phyloP scores from a whole-genome alignment of 1,284 basidiomycete genomes.

The Pseudozyma pruni region DNA sequence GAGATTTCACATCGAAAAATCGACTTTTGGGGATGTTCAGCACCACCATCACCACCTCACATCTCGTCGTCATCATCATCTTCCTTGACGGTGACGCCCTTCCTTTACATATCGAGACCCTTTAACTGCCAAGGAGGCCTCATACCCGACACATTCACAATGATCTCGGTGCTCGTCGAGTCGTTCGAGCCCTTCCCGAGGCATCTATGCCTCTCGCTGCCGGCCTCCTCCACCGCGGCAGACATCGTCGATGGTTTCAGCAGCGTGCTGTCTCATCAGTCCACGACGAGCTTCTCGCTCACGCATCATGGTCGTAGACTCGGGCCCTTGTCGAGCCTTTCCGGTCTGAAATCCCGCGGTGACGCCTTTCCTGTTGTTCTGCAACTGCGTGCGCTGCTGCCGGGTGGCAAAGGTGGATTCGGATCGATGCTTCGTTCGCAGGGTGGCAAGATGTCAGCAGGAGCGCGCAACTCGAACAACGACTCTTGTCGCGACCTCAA shows the following conservation, averaged over 20 bases:
- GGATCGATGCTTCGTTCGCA: slow-evolving; percentile 95
- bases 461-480: slow-evolving; percentile 74
- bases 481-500: slow-evolving; percentile 94
- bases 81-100: too few relatives aligned
- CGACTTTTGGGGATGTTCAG: slow-evolving; percentile 1
- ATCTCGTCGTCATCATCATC: neutral
- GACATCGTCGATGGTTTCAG: slow-evolving; percentile 38
- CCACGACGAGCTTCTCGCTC: slow-evolving; percentile 19
- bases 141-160: neutral
- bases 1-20: slow-evolving; percentile 3
- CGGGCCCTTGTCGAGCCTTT: neutral
- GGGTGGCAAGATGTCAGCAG: slow-evolving; percentile 93
- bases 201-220: slow-evolving; percentile 41
- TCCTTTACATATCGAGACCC: too few relatives aligned
- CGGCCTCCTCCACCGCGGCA: slow-evolving; percentile 27
- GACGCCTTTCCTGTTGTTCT: slow-evolving; percentile 33
- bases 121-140: neutral
- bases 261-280: slow-evolving; percentile 2
- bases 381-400: slow-evolving; percentile 63
- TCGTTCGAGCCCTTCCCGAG: slow-evolving; percentile 43
- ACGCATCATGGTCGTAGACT: slow-evolving; percentile 25
- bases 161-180: slow-evolving; percentile 39
- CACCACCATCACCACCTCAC: slow-evolving; percentile 17
- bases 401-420: slow-evolving; percentile 96
- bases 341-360: slow-evolving; percentile 1